Conservation (phyloP, 2,329 filamentous ascomycete genomes). For the Ophiosphaerella korrae region DNA sequence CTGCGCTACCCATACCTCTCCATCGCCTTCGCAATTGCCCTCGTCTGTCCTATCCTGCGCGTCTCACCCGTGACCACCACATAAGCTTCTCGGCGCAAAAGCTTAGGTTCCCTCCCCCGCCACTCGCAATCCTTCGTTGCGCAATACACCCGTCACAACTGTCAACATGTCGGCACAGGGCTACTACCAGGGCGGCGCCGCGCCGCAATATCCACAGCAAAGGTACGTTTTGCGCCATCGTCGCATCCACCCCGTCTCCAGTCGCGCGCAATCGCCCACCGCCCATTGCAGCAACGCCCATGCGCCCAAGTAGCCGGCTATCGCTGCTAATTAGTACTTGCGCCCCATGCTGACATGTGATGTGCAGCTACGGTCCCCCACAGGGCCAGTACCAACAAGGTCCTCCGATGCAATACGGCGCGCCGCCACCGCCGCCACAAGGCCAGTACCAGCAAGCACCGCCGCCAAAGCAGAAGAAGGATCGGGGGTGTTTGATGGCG, state of each 20-base stretch:
- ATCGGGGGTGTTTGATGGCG: slow-evolving; percentile 37
- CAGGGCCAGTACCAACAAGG: slow-evolving; percentile 2
- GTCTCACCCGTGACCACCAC: no score
- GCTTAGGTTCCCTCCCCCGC: neutral
- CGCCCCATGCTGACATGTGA: neutral
- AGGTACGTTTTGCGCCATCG: slow-evolving; percentile 21
- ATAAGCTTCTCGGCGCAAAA: neutral
- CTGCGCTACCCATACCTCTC: neutral
- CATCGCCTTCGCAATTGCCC: neutral
- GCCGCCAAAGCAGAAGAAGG: slow-evolving; percentile 55
- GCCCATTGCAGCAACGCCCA: no score
- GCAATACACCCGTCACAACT: neutral
- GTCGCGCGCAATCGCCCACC: neutral
- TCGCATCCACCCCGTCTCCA: neutral
- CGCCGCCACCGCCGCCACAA: slow-evolving; percentile 24
- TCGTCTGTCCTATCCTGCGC: neutral
- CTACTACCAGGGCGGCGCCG: slow-evolving; percentile 42
- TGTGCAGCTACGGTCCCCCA: slow-evolving; percentile 30
- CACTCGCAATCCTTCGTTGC: neutral
- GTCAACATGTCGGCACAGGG: slow-evolving; percentile 43
- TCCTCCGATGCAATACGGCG: slow-evolving; percentile 31
- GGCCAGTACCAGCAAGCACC: neutral
- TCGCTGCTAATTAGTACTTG: no score
- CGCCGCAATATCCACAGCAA: slow-evolving; percentile 46
- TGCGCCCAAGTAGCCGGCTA: neutral